phyloP scores from a whole-genome alignment of 2,329 filamentous ascomycete species.

The Ceratocystis destructans region DNA sequence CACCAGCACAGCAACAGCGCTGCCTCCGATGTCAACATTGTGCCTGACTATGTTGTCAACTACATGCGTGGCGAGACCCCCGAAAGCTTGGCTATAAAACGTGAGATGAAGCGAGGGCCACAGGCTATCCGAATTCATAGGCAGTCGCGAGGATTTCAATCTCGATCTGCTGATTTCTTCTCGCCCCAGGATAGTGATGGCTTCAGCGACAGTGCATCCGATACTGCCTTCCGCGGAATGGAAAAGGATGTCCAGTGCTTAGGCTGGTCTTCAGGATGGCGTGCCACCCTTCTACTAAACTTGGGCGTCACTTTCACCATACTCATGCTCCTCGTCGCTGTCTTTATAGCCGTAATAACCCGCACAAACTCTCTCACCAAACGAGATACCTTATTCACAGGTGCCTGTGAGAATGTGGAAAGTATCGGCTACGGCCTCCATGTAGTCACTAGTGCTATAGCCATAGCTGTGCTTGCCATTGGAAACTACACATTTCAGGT shows the following conservation, averaged over 20 bases:
- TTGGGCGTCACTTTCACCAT: slow-evolving; percentile 8
- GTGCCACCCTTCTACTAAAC: slow-evolving; percentile 34
- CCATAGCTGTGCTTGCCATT: slow-evolving; percentile 32
- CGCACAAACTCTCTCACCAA: slow-evolving; percentile 27
- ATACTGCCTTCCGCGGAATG: neutral
- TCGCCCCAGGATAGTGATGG: slow-evolving; percentile 20
- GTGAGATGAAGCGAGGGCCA: slow-evolving; percentile 25
- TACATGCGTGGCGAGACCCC: slow-evolving; percentile 43
- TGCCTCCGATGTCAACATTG: slow-evolving; percentile 31
- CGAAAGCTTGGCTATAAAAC: slow-evolving; percentile 36
- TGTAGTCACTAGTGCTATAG: slow-evolving; percentile 33
- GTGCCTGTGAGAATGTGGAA: slow-evolving; percentile 28
- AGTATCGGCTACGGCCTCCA: slow-evolving; percentile 32
- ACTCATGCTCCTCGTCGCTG: slow-evolving; percentile 25
- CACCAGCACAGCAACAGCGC: slow-evolving; percentile 22
- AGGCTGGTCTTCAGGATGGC: slow-evolving; percentile 33
- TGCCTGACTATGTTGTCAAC: slow-evolving; percentile 43
- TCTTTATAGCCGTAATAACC: slow-evolving; percentile 29
- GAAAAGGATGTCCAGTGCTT: slow-evolving; percentile 18
- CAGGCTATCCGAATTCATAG: slow-evolving; percentile 15
- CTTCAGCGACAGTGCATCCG: slow-evolving; percentile 1
- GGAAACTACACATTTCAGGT: slow-evolving; percentile 42
- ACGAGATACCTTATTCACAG: slow-evolving; percentile 29
- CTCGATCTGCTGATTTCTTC: slow-evolving; percentile 28
- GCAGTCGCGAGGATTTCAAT: slow-evolving; percentile 23